A percentile compares a stretch with the other conserved stretches of the same genome.
Conservation (phyloP, 176 grass and related monocot genomes). For the Eragrostis nindensis region DNA sequence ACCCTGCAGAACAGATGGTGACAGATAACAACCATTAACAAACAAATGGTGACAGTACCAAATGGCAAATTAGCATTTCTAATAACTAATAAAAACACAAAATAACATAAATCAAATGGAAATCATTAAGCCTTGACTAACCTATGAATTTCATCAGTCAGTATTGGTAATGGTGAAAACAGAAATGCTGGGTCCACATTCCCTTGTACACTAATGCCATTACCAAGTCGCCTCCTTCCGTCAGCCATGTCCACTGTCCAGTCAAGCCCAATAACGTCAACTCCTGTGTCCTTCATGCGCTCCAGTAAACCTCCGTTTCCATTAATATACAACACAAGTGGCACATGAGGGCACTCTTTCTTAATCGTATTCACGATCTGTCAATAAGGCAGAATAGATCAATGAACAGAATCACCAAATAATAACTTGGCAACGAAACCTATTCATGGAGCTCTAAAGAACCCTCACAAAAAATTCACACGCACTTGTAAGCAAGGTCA, state of each 20-base stretch:
- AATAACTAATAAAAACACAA: slow-evolving; percentile 23
- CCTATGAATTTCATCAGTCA: slow-evolving; percentile 98
- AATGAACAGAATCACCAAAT: slow-evolving; percentile 24
- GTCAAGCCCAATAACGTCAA: slow-evolving; percentile 97
- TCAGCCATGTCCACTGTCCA: slow-evolving; percentile 99
- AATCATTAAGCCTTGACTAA: slow-evolving; percentile 39
- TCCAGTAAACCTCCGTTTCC: slow-evolving; percentile 94
- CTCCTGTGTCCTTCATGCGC: slow-evolving; percentile 82
- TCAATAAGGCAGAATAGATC: slow-evolving; percentile 42
- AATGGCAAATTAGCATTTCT: too few relatives aligned
- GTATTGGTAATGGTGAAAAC: slow-evolving; percentile 72
- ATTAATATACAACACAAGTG: slow-evolving; percentile 94
- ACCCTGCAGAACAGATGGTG: slow-evolving; percentile 57
- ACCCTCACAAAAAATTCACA: neutral
- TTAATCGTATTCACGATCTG: slow-evolving; percentile 89
- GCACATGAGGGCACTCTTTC: slow-evolving; percentile 80
- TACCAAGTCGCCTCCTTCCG: slow-evolving; percentile 86
- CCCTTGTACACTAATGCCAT: slow-evolving; percentile 80
- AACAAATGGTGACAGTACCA: too few relatives aligned
- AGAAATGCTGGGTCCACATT: slow-evolving; percentile 93
- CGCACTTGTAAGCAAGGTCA: slow-evolving; percentile 2
- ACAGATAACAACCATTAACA: slow-evolving; percentile 25
- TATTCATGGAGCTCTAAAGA: slow-evolving; percentile 3
- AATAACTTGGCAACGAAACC: neutral
- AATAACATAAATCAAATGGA: slow-evolving; percentile 5